phyloP scores from a whole-genome alignment of 768 basidiomycete species.

The Lyophyllum shimeji region DNA sequence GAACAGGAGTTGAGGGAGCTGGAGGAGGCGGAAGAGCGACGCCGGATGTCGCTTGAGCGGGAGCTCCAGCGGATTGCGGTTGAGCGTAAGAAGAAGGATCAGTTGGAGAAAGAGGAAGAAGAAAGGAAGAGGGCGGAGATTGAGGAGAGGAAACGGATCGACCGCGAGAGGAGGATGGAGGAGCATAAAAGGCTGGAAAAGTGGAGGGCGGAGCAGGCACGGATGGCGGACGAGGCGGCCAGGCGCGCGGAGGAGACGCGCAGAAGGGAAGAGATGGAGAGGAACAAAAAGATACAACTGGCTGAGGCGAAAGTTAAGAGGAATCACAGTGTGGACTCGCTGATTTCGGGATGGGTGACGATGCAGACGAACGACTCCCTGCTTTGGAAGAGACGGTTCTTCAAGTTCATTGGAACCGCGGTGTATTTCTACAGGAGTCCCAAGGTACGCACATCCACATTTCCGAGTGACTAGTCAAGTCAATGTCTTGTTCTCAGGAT shows the following conservation, averaged over 20 bases:
- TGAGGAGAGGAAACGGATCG: conserved; percentile 45
- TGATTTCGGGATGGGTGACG: conserved; percentile 59
- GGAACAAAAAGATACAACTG: conserved; percentile 45
- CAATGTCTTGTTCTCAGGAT: conserved; percentile 33
- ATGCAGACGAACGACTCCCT: conserved; percentile 53
- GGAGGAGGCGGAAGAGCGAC: conserved; percentile 41
- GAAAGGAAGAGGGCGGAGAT: conserved; percentile 41
- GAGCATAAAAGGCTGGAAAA: conserved; percentile 50
- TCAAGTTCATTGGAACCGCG: conserved; percentile 48
- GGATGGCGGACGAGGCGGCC: conserved; percentile 42
- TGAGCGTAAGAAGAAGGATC: conserved; percentile 37
- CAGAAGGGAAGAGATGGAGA: conserved; percentile 39
- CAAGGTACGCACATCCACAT: conserved; percentile 36
- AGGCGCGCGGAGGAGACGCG: conserved; percentile 43
- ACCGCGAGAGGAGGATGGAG: conserved; percentile 48
- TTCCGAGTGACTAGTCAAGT: neutral
- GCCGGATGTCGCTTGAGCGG: conserved; percentile 37
- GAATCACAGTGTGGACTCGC: conserved; percentile 31
- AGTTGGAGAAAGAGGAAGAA: conserved; percentile 45
- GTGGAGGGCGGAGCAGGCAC: conserved; percentile 51
- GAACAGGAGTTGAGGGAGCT: conserved; percentile 41
- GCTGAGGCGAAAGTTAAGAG: conserved; percentile 42
- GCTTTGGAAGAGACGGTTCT: conserved; percentile 67
- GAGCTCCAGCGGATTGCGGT: conserved; percentile 37
- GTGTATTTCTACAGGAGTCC: conserved; percentile 51